Conservation (phyloP, 2,329 filamentous ascomycete genomes). For the Xylaria polymorpha region DNA sequence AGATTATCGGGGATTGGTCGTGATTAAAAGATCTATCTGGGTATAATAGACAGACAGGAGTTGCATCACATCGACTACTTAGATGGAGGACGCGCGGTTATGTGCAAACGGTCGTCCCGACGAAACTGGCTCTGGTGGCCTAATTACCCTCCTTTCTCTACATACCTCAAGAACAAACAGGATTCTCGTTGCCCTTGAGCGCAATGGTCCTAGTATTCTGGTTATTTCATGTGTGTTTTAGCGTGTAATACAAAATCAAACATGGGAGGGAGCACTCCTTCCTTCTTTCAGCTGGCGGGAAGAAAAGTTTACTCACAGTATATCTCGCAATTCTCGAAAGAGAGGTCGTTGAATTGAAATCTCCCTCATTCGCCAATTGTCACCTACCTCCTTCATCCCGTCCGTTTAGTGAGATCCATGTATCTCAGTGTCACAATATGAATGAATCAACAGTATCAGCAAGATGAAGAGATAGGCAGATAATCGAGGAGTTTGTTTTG, state of each 20-base stretch:
- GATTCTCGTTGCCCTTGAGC: neutral
- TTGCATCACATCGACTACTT: neutral
- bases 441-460: neutral
- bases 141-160: neutral
- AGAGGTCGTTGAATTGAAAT: neutral
- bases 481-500: neutral
- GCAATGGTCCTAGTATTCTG: neutral
- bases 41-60: conserved; percentile 21
- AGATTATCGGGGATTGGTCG: neutral
- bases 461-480: neutral
- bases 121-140: neutral
- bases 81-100: neutral
- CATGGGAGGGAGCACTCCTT: neutral
- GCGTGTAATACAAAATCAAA: conserved; percentile 21
- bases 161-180: neutral
- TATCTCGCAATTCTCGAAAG: neutral
- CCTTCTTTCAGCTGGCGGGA: neutral
- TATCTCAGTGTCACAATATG: no score
- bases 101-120: neutral
- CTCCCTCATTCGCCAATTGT: neutral
- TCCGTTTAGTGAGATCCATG: no score
- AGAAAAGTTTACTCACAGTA: neutral
- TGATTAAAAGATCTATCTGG: conserved; percentile 8
- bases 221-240: conserved; percentile 18
- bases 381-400: no score